These are phyloP conservation scores for Colletotrichum acutatum DNA, from an alignment of 2,329 filamentous ascomycete genomes.

Conservation along the genomic window DNA sequence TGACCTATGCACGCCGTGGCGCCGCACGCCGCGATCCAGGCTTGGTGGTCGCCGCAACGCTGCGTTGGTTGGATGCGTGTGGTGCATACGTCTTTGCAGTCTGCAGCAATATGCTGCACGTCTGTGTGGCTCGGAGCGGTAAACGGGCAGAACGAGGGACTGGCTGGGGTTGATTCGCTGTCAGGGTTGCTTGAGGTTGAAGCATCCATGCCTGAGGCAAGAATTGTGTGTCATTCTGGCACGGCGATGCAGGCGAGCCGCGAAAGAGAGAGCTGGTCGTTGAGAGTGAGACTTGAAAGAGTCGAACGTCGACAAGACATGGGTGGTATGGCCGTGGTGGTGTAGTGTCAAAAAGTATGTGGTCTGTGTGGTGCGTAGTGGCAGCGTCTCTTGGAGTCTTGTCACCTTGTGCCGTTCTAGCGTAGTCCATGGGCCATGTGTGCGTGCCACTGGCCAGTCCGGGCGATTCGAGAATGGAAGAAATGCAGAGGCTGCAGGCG, in stretches of 20 bases:
- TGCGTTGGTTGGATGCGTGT: slow-evolving; percentile 27
- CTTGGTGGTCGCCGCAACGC: slow-evolving; percentile 20
- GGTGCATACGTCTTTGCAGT: slow-evolving; percentile 21
- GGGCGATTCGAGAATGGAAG: not conserved
- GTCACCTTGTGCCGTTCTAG: not conserved
- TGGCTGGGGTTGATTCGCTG: slow-evolving; percentile 22
- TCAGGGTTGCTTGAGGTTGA: slow-evolving; percentile 11
- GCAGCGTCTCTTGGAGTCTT: not conserved
- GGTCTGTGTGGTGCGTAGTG: not conserved
- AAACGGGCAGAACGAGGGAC: slow-evolving; percentile 30
- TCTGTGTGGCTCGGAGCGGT: slow-evolving; percentile 34
- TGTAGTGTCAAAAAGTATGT: not conserved
- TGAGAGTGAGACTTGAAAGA: not conserved
- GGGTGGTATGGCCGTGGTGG: not conserved
- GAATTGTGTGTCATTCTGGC: slow-evolving; percentile 6
- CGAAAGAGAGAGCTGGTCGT: no score
- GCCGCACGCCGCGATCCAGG: not conserved
- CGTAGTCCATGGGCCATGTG: not conserved
- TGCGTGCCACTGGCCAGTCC: not conserved
- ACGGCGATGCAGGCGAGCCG: not conserved
- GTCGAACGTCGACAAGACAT: not conserved
- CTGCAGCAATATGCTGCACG: slow-evolving; percentile 7
- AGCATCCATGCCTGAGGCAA: slow-evolving; percentile 34
- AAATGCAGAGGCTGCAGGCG: slow-evolving; percentile 5
- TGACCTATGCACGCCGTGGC: not conserved